Conservation (phyloP, 106 monocot genomes). For the Acanthochlamys bracteata region DNA sequence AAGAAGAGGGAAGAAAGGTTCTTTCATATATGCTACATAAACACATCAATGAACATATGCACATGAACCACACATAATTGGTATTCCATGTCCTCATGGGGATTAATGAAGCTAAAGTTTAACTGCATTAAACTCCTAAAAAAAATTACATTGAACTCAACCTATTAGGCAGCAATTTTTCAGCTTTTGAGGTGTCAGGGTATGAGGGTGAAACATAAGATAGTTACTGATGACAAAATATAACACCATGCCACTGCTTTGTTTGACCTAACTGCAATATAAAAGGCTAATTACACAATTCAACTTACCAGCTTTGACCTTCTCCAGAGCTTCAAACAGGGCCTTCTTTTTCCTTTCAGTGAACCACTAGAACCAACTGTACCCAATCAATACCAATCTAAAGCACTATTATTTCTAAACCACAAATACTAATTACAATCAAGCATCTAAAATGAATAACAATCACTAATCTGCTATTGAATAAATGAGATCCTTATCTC, state of each 20-base stretch:
- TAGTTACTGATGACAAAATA: background rate
- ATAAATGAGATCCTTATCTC: too few species aligned
- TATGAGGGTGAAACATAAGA: background rate
- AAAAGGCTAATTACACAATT: background rate
- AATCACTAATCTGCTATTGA: too few species aligned
- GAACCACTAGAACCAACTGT: conserved; percentile 44
- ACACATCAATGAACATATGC: too few species aligned
- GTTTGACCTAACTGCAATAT: background rate
- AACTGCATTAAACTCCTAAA: too few species aligned
- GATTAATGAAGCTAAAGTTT: too few species aligned
- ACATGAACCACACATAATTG: too few species aligned
- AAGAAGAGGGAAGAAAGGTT: background rate
- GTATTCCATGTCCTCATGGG: too few species aligned
- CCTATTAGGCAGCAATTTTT: too few species aligned
- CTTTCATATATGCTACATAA: background rate
- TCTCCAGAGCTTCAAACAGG: conserved; percentile 79
- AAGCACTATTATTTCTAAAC: background rate
- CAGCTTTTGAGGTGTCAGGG: background rate
- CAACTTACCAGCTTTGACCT: conserved; percentile 64
- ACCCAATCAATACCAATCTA: conserved; percentile 1
- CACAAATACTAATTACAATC: too few species aligned
- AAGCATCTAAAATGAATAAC: too few species aligned
- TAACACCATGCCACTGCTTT: background rate
- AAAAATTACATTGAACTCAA: too few species aligned
- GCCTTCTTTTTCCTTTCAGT: conserved; percentile 45